A percentile compares a stretch with the other conserved stretches of the same genome.
Evolutionary conservation across 768 basidiomycete genomes (phyloP).

Genomic region (Pilatotrama ljubarskyi): DNA sequence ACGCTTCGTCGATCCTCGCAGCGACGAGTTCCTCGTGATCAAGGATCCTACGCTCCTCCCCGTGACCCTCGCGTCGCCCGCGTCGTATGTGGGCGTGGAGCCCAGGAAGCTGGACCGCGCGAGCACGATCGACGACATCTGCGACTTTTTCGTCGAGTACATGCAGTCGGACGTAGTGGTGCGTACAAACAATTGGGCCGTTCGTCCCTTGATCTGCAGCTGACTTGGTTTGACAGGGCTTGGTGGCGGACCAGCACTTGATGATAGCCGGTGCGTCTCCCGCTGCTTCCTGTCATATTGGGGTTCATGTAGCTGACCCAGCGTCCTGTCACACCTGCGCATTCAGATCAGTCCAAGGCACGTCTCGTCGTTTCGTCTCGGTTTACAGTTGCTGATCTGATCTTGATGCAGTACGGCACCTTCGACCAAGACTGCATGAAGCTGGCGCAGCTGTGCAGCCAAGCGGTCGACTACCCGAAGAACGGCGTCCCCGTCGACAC

Average conservation of each 20-base stretch:
- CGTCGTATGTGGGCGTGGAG: constrained; percentile 45
- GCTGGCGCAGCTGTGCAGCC: constrained; percentile 59
- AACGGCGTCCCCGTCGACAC: constrained; percentile 66
- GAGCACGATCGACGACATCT: constrained; percentile 68
- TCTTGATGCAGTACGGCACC: constrained; percentile 52
- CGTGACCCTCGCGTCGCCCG: constrained; percentile 46
- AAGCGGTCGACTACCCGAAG: constrained; percentile 82
- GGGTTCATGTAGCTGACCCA: neutral
- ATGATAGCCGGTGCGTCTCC: constrained; percentile 59
- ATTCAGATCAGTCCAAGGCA: constrained; percentile 69
- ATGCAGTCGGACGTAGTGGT: constrained; percentile 83
- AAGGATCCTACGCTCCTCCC: constrained; percentile 57
- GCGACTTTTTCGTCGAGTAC: constrained; percentile 80
- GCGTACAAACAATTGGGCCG: constrained; percentile 22
- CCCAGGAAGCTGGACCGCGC: constrained; percentile 34
- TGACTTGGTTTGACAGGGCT: constrained; percentile 45
- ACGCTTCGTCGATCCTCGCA: constrained; percentile 27
- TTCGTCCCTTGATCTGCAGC: neutral
- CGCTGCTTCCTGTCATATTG: neutral
- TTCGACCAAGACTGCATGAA: constrained; percentile 53
- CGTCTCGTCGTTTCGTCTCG: neutral
- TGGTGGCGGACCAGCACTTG: constrained; percentile 65
- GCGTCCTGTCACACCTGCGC: neutral
- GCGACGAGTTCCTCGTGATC: constrained; percentile 67
- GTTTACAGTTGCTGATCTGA: neutral